A percentile compares a stretch with the other conserved stretches of the same genome.
phyloP scores from a whole-genome alignment of 305 asterid genomes.

The Rubia balearica region DNA sequence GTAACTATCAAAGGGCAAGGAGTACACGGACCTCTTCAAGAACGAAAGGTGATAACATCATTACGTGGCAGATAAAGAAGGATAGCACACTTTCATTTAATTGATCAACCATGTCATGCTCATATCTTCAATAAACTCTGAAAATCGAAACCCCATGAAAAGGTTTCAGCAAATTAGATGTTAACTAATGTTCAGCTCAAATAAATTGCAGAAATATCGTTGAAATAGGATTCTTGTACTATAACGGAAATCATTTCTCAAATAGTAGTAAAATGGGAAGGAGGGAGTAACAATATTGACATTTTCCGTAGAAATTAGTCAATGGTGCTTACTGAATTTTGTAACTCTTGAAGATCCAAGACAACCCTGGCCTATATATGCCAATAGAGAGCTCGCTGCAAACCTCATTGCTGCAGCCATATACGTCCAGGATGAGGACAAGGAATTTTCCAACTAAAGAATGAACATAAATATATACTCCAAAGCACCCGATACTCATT shows the following conservation, averaged over 20 bases:
- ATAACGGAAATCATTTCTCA: background rate
- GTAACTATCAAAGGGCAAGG: slow-evolving; percentile 93
- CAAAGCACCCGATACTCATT: background rate
- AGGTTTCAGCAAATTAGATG: background rate
- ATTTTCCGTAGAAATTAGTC: background rate
- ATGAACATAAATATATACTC: slow-evolving; percentile 8
- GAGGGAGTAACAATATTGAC: background rate
- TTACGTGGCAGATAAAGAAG: background rate
- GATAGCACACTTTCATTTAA: background rate
- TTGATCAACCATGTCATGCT: background rate
- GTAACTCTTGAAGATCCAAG: slow-evolving; percentile 80
- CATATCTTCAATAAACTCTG: background rate
- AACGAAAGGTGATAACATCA: slow-evolving; percentile 17
- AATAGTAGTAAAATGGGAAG: background rate
- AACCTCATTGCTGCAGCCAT: slow-evolving; percentile 97
- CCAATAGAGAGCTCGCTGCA: slow-evolving; percentile 91
- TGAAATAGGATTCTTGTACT: background rate
- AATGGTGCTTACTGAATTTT: slow-evolving; percentile 48
- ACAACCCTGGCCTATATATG: slow-evolving; percentile 93
- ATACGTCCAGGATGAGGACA: slow-evolving; percentile 86
- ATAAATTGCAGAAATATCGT: background rate
- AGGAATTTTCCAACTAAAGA: slow-evolving; percentile 68
- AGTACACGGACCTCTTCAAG: slow-evolving; percentile 81
- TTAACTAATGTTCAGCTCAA: background rate
- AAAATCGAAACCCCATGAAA: background rate